Evolutionary conservation across 805 yeast species (phyloP), one percentile per base, ranked within the genome.

Genomic region (Schizosaccharomyces cryophilus): DNA sequence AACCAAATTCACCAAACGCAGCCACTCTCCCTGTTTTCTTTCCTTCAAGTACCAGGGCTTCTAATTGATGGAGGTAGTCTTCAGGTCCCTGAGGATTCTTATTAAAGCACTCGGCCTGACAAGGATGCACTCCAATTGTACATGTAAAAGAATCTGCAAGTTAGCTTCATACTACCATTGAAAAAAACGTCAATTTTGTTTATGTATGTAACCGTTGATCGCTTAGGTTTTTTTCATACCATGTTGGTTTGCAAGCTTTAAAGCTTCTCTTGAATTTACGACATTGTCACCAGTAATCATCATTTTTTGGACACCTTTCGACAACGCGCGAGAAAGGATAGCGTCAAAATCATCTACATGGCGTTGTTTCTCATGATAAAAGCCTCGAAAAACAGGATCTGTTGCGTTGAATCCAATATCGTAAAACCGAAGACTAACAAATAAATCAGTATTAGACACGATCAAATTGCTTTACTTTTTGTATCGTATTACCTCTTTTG

Each of bases 101-200:
- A 7, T 66, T 72, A 64, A 81, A 78, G 65, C 76, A 89, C 67
- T 69, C 70, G 0, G 88, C 95, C 19, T 84, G 75, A 71, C 98
- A 90, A 0, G 99, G 99, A 73, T 93, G 99, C 1, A 90, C 94
- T 13, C 99, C 98, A 1, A 82, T 89, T 0, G 98, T 93, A 29
- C 85, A 80, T 63, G 73, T 78, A 38, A 82, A 68, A 7, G 60
- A 30, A 6, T 47, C 59, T 9, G 55, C 64, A 64, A 38, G 15
- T 5, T 47, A 35, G 40, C 15, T 9, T 9, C 40, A 11, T 5
- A n/a, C n/a, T n/a, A n/a, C n/a, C n/a, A n/a, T n/a, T 45, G 42
- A 31, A 15, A 55, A 38, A 11, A 30, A 17, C 5, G 19, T 9
- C 63, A 62, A 9, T 64, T 70, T 26, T 48, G 11, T 24, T 45